Base-by-base conservation (phyloP, 208 protist genomes). In the Trypanosomatidae sp. region DNA sequence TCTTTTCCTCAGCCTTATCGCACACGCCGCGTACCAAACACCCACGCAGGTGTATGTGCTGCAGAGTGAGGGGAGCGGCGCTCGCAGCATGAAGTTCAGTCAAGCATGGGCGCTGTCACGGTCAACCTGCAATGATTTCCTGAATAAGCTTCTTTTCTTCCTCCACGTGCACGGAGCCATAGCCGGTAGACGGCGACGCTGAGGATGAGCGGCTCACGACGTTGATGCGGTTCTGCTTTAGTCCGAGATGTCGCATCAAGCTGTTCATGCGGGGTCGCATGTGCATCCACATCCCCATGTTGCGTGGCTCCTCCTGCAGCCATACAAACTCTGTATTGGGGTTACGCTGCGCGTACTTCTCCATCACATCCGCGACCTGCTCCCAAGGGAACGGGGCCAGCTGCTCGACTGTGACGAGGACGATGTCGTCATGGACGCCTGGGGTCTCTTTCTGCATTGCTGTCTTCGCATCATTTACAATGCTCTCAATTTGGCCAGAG, bases 251-350 rank as follows among this genome's bases (percentile, higher is more conserved):
- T 28, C 79, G 86, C 62, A 94, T 25, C n/a, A 97, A 82, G 46
- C 74, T 80, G 76, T 96, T 90, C 77, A 98, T 85, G 60, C 95
- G 90, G 0, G 79, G 79, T 9, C 90, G 90, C 79, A 97, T 86
- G 73, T 88, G 90, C 55, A 75, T 69, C 98, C 98, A 99, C 69
- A 97, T 84, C 70, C 98, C 98, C 95, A 98, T 98, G 83, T 99
- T 99, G 82, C 97, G 97, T 53, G 98, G 98, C 85, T 99, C 99
- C 83, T 99, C 98, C 88, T 99, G 98, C 79, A 93, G 81, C 99
- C 98, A 99, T 43, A 93, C 86, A 62, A 98, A 84, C 69, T 98
- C 83, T 41, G 98, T 94, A 44, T 95, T 88, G 17, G 75, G 65
- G 79, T 95, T 96, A 49, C 79, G 82, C 50, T 77, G 65, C 71